phyloP scores from a whole-genome alignment of 1,284 basidiomycete species.

The Pseudozyma sp. region DNA sequence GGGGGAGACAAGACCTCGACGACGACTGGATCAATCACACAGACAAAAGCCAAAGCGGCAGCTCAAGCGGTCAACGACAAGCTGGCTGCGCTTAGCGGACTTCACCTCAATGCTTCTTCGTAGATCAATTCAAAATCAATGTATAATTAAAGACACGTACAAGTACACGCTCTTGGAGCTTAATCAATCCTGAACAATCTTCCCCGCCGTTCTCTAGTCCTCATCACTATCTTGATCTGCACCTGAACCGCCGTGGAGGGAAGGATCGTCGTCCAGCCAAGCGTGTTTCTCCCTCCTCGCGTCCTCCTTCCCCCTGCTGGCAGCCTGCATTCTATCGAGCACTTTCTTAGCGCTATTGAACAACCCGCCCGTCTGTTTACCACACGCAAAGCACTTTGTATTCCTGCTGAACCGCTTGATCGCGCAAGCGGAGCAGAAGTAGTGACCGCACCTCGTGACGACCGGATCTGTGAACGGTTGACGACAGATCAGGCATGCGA shows the following conservation, averaged over 20 bases:
- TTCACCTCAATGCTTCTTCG: conserved; percentile 13
- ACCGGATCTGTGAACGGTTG: conserved; percentile 94
- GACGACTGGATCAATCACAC: not conserved
- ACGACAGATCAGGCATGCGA: conserved; percentile 95
- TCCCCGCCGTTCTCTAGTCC: not conserved
- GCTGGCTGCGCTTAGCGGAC: conserved; percentile 9
- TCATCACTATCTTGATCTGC: conserved; percentile 27
- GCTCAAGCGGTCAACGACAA: conserved; percentile 23
- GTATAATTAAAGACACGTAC: not conserved
- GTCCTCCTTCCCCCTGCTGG: conserved; percentile 31
- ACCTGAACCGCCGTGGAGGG: conserved; percentile 29
- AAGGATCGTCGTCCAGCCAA: conserved; percentile 27
- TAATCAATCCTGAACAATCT: not conserved
- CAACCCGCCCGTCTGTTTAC: conserved; percentile 89
- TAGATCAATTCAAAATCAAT: not conserved
- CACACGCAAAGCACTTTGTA: conserved; percentile 94
- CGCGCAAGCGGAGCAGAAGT: conserved; percentile 91
- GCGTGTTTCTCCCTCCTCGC: conserved; percentile 28
- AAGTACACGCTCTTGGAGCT: not conserved
- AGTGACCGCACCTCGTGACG: conserved; percentile 95
- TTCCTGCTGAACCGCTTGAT: conserved; percentile 93
- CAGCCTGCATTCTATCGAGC: conserved; percentile 75
- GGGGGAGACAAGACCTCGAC: not conserved
- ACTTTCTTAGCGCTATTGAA: conserved; percentile 90
- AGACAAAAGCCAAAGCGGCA: conserved; percentile 3